These are phyloP conservation scores for Ustilago tritici DNA, from an alignment of 1,284 basidiomycete genomes.

Conservation along the genomic window DNA sequence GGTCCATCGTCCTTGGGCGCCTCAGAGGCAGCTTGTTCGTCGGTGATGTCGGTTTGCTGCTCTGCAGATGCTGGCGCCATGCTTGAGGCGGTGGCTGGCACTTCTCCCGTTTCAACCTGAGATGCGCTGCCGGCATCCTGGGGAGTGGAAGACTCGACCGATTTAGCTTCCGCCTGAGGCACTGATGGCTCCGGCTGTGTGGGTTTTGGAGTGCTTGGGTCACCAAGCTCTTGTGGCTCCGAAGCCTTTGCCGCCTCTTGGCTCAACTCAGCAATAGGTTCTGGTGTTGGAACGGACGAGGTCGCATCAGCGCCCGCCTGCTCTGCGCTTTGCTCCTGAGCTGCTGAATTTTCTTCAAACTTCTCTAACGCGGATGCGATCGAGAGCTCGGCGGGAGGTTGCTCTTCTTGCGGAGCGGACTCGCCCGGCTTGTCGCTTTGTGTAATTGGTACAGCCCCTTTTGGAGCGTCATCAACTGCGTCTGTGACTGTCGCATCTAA, in stretches of 20 bases:
- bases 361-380: not conserved
- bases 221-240: slow-evolving; percentile 9
- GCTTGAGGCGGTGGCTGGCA: not conserved
- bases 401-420: not conserved
- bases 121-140: not conserved
- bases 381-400: not conserved
- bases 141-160: not conserved
- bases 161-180: not conserved
- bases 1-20: slow-evolving; percentile 3
- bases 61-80: slow-evolving; percentile 1
- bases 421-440: not conserved
- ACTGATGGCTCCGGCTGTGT: slow-evolving; percentile 7
- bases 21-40: slow-evolving; percentile 4
- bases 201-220: slow-evolving; percentile 22
- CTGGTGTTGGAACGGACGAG: not conserved
- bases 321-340: slow-evolving; percentile 10
- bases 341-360: not conserved
- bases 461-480: not conserved
- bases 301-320: not conserved
- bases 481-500: not conserved
- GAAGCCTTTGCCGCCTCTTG: not conserved
- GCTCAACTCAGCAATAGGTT: not conserved
- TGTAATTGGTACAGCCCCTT: not conserved
- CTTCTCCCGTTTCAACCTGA: not conserved
- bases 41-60: not conserved